Evolutionary conservation across 1,139 yeast genomes (phyloP).

Genomic region (Fermentozyma sake): DNA sequence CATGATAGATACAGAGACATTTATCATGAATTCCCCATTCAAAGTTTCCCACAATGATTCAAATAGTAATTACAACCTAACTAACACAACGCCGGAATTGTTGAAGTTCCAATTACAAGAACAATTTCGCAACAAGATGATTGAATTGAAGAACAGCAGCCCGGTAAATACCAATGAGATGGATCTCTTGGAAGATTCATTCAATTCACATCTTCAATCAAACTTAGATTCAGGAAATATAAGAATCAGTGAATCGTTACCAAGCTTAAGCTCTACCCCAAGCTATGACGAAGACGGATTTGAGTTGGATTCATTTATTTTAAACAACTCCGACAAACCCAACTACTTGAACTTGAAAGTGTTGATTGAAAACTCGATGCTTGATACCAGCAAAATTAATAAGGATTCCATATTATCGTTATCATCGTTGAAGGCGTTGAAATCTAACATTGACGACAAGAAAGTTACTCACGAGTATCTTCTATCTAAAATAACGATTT

Average conservation of each 20-base stretch:
- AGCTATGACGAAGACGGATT: slow-evolving; percentile 10
- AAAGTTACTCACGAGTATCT: slow-evolving; percentile 30
- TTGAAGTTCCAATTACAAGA: slow-evolving; percentile 45
- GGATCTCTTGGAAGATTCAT: slow-evolving; percentile 28
- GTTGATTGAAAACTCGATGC: slow-evolving; percentile 41
- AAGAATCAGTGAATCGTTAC: slow-evolving; percentile 13
- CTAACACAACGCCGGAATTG: slow-evolving; percentile 40
- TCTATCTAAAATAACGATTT: slow-evolving; percentile 26
- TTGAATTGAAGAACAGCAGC: slow-evolving; percentile 15
- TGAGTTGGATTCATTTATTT: slow-evolving; percentile 16
- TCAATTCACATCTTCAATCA: slow-evolving; percentile 34
- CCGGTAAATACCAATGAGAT: slow-evolving; percentile 16
- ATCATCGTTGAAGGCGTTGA: slow-evolving; percentile 25
- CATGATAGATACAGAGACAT: slow-evolving; percentile 34
- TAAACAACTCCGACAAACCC: slow-evolving; percentile 15
- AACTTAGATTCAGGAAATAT: slow-evolving; percentile 29
- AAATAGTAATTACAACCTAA: slow-evolving; percentile 20
- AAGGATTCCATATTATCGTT: slow-evolving; percentile 34
- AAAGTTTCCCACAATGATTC: slow-evolving; percentile 28
- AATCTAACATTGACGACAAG: slow-evolving; percentile 26
- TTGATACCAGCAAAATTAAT: slow-evolving; percentile 36
- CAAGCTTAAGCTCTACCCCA: slow-evolving; percentile 11
- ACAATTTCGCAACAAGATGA: slow-evolving; percentile 29
- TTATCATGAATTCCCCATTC: slow-evolving; percentile 37
- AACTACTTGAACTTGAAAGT: slow-evolving; percentile 40